These are phyloP conservation scores for Ascodesmis nigricans DNA, from an alignment of 495 filamentous ascomycete species.

Conservation along the genomic window DNA sequence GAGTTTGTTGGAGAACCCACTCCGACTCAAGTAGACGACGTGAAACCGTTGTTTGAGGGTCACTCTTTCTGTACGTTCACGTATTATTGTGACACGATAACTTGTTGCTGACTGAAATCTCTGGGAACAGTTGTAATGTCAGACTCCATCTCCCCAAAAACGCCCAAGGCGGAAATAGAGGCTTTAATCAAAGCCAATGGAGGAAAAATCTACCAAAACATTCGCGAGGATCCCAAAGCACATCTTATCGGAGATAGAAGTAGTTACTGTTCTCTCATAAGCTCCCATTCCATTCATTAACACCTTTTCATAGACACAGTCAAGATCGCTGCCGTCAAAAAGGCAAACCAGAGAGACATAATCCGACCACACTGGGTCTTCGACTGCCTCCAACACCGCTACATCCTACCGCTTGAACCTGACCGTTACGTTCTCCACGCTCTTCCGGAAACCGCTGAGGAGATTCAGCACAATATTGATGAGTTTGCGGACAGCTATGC, in stretches of 20 bases:
- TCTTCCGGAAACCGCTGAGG: constrained; percentile 25
- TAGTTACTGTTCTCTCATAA: constrained; percentile 11
- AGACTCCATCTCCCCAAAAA: constrained; percentile 35
- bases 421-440: constrained; percentile 17
- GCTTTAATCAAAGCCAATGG: constrained; percentile 70
- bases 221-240: constrained; percentile 35
- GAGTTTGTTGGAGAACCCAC: constrained; percentile 17
- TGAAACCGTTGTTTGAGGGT: constrained; percentile 45
- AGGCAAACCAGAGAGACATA: constrained; percentile 42
- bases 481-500: constrained; percentile 66
- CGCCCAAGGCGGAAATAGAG: constrained; percentile 61
- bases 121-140: constrained; percentile 39
- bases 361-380: constrained; percentile 65
- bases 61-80: constrained; percentile 48
- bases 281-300: not conserved
- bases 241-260: constrained; percentile 63
- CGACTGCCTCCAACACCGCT: constrained; percentile 35
- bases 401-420: constrained; percentile 13
- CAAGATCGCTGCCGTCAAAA: constrained; percentile 63
- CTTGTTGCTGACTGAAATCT: constrained; percentile 10
- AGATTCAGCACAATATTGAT: constrained; percentile 38
- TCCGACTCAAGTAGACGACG: constrained; percentile 32
- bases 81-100: constrained; percentile 22
- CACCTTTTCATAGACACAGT: constrained; percentile 35
- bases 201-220: constrained; percentile 56